phyloP scores from a whole-genome alignment of 441 rosid genomes.

The Brassica hybrid region DNA sequence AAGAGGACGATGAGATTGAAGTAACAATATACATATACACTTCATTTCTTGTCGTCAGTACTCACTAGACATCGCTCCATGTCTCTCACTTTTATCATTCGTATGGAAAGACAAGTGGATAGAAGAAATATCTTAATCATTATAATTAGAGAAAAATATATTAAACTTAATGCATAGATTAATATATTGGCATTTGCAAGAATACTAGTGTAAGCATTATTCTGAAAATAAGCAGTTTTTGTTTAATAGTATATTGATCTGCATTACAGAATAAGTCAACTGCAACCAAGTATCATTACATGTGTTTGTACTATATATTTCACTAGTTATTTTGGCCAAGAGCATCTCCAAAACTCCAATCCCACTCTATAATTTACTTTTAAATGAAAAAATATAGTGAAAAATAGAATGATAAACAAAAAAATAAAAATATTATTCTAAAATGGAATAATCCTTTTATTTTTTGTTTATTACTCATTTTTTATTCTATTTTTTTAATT shows the following conservation, averaged over 20 bases:
- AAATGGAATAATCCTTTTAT: too few species aligned
- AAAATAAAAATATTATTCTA: too few species aligned
- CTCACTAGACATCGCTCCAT: conserved; percentile 36
- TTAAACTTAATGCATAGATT: background rate
- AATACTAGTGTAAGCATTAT: conserved; percentile 18
- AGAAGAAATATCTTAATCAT: background rate
- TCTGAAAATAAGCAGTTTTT: background rate
- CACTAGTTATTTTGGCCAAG: too few species aligned
- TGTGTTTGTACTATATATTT: background rate
- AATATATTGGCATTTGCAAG: conserved; percentile 17
- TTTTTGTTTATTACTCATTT: too few species aligned
- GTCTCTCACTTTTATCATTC: conserved; percentile 36
- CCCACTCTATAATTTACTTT: too few species aligned
- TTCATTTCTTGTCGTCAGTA: too few species aligned
- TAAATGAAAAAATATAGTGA: too few species aligned
- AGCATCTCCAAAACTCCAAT: too few species aligned
- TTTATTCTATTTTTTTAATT: too few species aligned
- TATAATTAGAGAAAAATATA: background rate
- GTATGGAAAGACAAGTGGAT: conserved; percentile 26
- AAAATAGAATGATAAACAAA: too few species aligned
- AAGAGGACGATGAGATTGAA: too few species aligned
- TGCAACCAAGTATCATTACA: background rate
- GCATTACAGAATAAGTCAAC: background rate
- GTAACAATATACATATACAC: too few species aligned
- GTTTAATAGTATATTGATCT: background rate